These are phyloP conservation scores for Penicillium corylophilum DNA, from an alignment of 2,329 filamentous ascomycete genomes.

Conservation along the genomic window DNA sequence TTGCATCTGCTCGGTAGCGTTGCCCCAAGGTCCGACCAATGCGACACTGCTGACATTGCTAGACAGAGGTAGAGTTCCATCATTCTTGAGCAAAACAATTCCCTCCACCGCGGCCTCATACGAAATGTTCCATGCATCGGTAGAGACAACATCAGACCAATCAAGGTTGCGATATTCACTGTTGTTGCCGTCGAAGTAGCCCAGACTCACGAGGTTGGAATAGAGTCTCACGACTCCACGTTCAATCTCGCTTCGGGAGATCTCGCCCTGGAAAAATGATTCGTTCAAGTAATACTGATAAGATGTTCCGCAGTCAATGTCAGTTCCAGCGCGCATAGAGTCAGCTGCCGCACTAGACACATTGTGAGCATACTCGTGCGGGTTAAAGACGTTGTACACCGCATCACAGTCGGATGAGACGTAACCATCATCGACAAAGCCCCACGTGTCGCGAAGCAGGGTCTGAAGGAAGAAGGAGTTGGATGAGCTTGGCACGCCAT, in stretches of 20 bases:
- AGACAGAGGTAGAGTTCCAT: slow-evolving; percentile 49
- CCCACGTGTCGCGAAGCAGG: slow-evolving; percentile 65
- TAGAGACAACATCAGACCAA: slow-evolving; percentile 57
- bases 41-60: slow-evolving; percentile 46
- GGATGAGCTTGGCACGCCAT: slow-evolving; percentile 65
- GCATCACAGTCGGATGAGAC: slow-evolving; percentile 67
- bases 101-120: neutral
- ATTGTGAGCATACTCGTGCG: slow-evolving; percentile 50
- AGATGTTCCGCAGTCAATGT: slow-evolving; percentile 54
- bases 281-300: slow-evolving; percentile 48
- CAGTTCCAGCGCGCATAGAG: slow-evolving; percentile 52
- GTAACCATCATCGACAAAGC: slow-evolving; percentile 60
- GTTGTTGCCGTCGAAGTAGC: slow-evolving; percentile 52
- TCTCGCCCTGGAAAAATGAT: slow-evolving; percentile 44
- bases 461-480: slow-evolving; percentile 62
- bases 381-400: slow-evolving; percentile 58
- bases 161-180: slow-evolving; percentile 52
- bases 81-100: slow-evolving; percentile 16
- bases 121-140: slow-evolving; percentile 54
- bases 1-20: slow-evolving; percentile 57
- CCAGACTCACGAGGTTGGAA: slow-evolving; percentile 49
- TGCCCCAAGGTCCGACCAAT: slow-evolving; percentile 60
- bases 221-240: slow-evolving; percentile 50
- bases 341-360: slow-evolving; percentile 50
- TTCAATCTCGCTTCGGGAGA: slow-evolving; percentile 50